A percentile compares a stretch with the other conserved stretches of the same genome.
phyloP scores from a whole-genome alignment of 164 flowering plant species.

The Magnolia changhungtana region DNA sequence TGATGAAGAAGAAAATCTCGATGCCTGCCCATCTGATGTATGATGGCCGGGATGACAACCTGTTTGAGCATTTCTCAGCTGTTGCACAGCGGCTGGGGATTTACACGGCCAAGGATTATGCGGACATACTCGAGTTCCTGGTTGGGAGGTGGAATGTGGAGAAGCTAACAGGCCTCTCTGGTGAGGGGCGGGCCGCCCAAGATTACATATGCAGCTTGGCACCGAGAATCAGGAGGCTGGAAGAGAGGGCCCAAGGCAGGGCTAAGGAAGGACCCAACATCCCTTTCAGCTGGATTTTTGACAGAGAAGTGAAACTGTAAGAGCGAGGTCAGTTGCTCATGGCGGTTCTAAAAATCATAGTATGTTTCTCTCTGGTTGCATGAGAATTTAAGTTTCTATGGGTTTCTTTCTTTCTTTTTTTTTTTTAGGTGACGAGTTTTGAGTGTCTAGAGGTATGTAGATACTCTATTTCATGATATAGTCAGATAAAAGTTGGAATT shows the following conservation, averaged over 20 bases:
- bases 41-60: conserved; percentile 47
- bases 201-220: conserved; percentile 62
- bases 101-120: conserved; percentile 58
- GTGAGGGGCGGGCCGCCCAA: conserved; percentile 60
- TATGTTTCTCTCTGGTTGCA: neutral
- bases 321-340: conserved; percentile 10
- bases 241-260: conserved; percentile 43
- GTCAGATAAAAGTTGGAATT: neutral
- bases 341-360: neutral
- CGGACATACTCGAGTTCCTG: conserved; percentile 66
- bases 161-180: conserved; percentile 55
- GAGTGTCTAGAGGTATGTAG: neutral
- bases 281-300: conserved; percentile 69
- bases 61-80: conserved; percentile 55
- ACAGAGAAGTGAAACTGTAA: conserved; percentile 49
- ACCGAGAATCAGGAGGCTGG: conserved; percentile 45
- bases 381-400: neutral
- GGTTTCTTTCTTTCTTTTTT: neutral
- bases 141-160: conserved; percentile 66
- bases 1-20: conserved; percentile 63
- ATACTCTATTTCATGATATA: conserved; percentile 6
- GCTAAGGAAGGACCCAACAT: conserved; percentile 34
- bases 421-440: neutral
- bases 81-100: conserved; percentile 70
- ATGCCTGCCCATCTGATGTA: conserved; percentile 67